These are phyloP conservation scores for Apiospora rasikravindrae DNA, from an alignment of 2,329 filamentous ascomycete species.

Conservation along the genomic window DNA sequence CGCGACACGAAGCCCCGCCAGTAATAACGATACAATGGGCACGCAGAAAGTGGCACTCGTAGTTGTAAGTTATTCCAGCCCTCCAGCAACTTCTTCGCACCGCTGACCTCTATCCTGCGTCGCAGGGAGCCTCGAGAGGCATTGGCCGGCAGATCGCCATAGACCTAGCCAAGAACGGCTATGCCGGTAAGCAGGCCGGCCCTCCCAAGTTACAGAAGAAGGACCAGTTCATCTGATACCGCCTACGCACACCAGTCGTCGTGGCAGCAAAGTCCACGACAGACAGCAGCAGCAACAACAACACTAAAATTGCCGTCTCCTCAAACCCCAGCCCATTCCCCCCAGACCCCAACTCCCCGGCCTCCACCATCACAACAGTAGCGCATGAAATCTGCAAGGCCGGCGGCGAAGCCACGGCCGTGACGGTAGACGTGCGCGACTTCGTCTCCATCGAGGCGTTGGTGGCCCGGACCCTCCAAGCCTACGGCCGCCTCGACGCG, in stretches of 20 bases:
- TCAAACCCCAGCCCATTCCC: conserved; percentile 61
- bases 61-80: neutral
- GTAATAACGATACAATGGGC: neutral
- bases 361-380: conserved; percentile 82
- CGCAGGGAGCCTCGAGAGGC: conserved; percentile 71
- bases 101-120: neutral
- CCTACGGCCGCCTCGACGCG: conserved; percentile 71
- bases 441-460: conserved; percentile 65
- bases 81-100: neutral
- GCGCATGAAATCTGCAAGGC: conserved; percentile 71
- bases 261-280: conserved; percentile 79
- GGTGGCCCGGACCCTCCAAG: conserved; percentile 60
- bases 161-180: conserved; percentile 73
- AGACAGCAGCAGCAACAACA: conserved; percentile 48
- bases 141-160: conserved; percentile 83
- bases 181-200: conserved; percentile 58
- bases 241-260: conserved; percentile 58
- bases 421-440: conserved; percentile 73
- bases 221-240: neutral
- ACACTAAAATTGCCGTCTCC: neutral
- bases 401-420: conserved; percentile 67
- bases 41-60: neutral
- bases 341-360: conserved; percentile 74
- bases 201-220: neutral
- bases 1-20: neutral